Base-by-base conservation (phyloP, 768 basidiomycete species). In the Mycena indigotica region DNA sequence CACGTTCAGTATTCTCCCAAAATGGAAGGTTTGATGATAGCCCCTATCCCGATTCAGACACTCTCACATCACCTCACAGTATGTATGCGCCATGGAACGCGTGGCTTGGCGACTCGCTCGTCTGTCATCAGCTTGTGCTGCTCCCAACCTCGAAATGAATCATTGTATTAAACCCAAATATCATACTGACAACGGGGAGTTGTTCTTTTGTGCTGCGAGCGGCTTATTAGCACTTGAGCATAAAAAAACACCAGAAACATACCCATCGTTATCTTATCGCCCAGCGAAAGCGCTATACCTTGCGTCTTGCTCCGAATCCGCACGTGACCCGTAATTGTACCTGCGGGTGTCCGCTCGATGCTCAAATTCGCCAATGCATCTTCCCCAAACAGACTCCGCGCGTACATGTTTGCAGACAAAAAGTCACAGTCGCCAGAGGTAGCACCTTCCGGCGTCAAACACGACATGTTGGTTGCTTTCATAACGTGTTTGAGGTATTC, bases 271-370 rank as follows among this genome's bases (percentile, higher is more conserved):
- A 94, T 93, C 67, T 87, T 81, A 73, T 95, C 94, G n/a, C 93
- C 96, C 60, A 99, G 73, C 17, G 91, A 93, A 60, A 98, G 78
- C 2, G 96, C 96, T 60, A 98, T 98, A 52, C 96, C 96, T 72
- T 98, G 96, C 23, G 96, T 98, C 77, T 98, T 98, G 69, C 92
- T 94, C 56, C 96, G 84, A 69, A 98, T 98, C 51, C 96, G 86
- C 8, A 98, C 93, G 73, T 98, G 95, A 0, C 96, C 96, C 15
- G 87, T 87, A 56, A 98, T 88, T 4, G 80, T 82, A 1, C 94
- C 94, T 12, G 77, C 75, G 55, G 93, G 90, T 41, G 89, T 87
- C 66, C 89, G 83, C 70, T 99, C 96, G 60, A 99, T 86, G 59
- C 90, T 93, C 63, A 98, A 73, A 71, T 99, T 99, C 48, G 96